phyloP scores from a whole-genome alignment of 345 rosid genomes.

The Anacardium occidentale region DNA sequence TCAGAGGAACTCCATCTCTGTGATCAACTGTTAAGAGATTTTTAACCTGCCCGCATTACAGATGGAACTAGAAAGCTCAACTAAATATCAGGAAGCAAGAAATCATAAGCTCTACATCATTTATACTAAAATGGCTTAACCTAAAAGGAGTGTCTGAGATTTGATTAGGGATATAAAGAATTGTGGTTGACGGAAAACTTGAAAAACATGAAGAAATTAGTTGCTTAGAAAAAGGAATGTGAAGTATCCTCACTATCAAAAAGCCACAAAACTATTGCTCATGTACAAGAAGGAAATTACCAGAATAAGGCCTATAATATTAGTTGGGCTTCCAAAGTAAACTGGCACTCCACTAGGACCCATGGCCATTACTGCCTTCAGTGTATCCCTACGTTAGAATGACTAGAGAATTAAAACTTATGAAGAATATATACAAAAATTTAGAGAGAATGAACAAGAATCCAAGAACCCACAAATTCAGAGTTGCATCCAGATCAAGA shows the following conservation, averaged over 20 bases:
- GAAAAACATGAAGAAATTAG: conserved; percentile 1
- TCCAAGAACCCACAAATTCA: conserved; percentile 76
- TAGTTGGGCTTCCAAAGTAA: conserved; percentile 57
- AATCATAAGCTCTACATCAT: conserved; percentile 5
- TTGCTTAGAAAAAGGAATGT: no score
- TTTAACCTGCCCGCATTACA: conserved; percentile 55
- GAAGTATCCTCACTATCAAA: conserved; percentile 4
- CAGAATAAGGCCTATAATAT: conserved; percentile 89
- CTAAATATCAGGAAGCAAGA: neutral
- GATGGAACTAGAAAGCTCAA: conserved; percentile 4
- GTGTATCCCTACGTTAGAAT: conserved; percentile 56
- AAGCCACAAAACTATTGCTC: neutral
- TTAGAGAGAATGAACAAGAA: conserved; percentile 26
- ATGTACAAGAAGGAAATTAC: conserved; percentile 33
- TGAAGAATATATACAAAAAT: conserved; percentile 12
- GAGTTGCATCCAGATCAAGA: conserved; percentile 93
- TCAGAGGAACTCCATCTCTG: conserved; percentile 65
- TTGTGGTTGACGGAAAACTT: neutral
- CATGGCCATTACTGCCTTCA: conserved; percentile 80
- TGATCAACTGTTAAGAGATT: conserved; percentile 82
- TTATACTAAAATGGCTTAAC: neutral
- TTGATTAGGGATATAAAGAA: neutral
- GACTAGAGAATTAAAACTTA: conserved; percentile 18
- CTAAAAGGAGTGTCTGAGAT: neutral
- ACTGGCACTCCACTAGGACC: conserved; percentile 99